These are phyloP conservation scores for Gautieria morchelliformis DNA, from an alignment of 768 basidiomycete genomes.

Conservation along the genomic window DNA sequence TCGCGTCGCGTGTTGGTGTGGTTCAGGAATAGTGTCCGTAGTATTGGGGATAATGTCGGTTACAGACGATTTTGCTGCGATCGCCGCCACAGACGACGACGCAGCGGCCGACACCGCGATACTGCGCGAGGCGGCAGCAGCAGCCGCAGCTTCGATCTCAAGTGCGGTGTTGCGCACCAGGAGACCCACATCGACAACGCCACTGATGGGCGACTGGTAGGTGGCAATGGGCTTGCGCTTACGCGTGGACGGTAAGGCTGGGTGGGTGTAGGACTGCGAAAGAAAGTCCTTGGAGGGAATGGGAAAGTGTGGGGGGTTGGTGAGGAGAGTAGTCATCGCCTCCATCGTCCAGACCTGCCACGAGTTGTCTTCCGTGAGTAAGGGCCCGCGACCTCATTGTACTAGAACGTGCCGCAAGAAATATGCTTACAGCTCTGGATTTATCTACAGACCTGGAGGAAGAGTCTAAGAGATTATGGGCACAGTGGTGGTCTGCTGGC, in stretches of 20 bases:
- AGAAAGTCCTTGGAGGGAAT: neutral
- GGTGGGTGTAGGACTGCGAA: neutral
- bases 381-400: neutral
- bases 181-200: constrained; percentile 16
- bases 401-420: neutral
- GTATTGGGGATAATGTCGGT: neutral
- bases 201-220: constrained; percentile 45
- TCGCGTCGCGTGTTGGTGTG: neutral
- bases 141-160: constrained; percentile 9
- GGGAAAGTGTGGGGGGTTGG: neutral
- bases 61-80: neutral
- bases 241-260: constrained; percentile 16
- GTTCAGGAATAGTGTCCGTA: neutral
- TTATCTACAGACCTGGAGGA: neutral
- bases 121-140: neutral
- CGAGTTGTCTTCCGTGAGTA: neutral
- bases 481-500: neutral
- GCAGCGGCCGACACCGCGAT: neutral
- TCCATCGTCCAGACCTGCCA: neutral
- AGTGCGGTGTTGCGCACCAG: constrained; percentile 9
- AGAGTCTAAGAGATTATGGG: neutral
- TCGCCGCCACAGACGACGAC: neutral
- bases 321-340: neutral
- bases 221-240: constrained; percentile 50
- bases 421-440: neutral